Evolutionary conservation across 192 early-diverging fungal species (phyloP), one percentile per base, ranked within the genome.

Genomic region (Coemansia aciculifera): DNA sequence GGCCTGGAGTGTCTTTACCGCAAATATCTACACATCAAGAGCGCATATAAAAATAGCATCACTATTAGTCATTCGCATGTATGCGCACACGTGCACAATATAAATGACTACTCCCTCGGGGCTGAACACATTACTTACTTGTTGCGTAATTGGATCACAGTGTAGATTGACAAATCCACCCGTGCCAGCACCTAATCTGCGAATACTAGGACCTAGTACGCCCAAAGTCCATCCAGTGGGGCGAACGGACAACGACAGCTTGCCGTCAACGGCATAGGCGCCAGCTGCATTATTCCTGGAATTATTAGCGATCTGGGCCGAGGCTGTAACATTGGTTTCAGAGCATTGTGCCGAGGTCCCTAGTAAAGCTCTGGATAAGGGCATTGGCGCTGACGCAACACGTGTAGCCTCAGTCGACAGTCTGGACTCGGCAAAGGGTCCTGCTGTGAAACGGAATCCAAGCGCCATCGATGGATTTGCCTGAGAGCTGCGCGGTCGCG

Each of bases 81-180:
- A 27, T 51, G 24, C 24, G 19, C 1, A 15, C 37, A 21, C 49
- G 5, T 66, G 49, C 15, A 29, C 51, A 24, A 24, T 34, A 29
- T 3, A 24, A 15, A 12, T 21, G 2, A 21, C 2, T 21, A 42
- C 44, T 7, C 44, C 44, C 19, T 51, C 48, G 23, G 48, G 9
- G 21, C 43, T 37, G 24, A 39, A 40, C 21, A 37, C n/a, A 19
- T 23, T 7, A 57, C 17, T 36, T 69, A 68, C 66, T 46, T 69
- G 64, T n/a, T 65, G 24, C 31, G 62, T 69, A n/a, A 52, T 46
- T 59, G 46, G 54, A 24, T 59, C 24, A 23, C 61, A 54, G 27
- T 85, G 78, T 10, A 85, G 64, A 65, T 78, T 71, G 8, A 85
- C 83, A 17, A 21, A 59, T 2, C 83, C 78, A 34, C 83, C 83